Percentiles rank a stretch among this genome's conserved stretches.
Conservation (phyloP, 2,329 filamentous ascomycete genomes). For the Macroventuria anomochaeta region DNA sequence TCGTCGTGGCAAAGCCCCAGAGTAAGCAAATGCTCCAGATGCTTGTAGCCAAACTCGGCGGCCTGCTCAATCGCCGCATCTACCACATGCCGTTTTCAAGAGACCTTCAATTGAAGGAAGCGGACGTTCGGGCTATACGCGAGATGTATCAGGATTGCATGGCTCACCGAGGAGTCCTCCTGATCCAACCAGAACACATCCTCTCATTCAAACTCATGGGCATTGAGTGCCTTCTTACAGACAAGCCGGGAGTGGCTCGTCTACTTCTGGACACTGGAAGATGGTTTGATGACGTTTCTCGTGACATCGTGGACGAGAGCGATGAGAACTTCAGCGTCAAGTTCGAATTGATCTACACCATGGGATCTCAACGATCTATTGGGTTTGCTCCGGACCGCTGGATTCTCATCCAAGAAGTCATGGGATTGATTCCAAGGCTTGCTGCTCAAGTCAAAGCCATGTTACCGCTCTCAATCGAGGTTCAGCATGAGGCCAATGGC, state of each 20-base stretch:
- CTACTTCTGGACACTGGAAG: slow-evolving; percentile 52
- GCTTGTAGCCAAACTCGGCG: slow-evolving; percentile 62
- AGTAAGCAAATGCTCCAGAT: slow-evolving; percentile 66
- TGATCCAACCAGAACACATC: slow-evolving; percentile 69
- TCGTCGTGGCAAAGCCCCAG: slow-evolving; percentile 68
- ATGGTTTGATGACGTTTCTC: slow-evolving; percentile 53
- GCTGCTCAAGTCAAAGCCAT: slow-evolving; percentile 36
- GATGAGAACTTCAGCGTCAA: slow-evolving; percentile 68
- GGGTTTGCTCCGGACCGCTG: slow-evolving; percentile 64
- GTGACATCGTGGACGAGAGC: slow-evolving; percentile 70
- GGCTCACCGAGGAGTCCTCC: slow-evolving; percentile 60
- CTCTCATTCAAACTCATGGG: slow-evolving; percentile 70
- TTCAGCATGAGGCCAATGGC: slow-evolving; percentile 41
- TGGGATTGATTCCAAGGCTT: slow-evolving; percentile 54
- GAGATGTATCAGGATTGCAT: slow-evolving; percentile 57
- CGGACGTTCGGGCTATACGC: slow-evolving; percentile 48
- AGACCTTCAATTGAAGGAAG: slow-evolving; percentile 45
- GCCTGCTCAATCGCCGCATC: slow-evolving; percentile 61
- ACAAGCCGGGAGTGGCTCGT: slow-evolving; percentile 36
- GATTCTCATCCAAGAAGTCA: slow-evolving; percentile 61
- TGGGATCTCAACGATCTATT: slow-evolving; percentile 60
- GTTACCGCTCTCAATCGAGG: slow-evolving; percentile 54
- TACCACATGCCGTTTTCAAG: slow-evolving; percentile 67
- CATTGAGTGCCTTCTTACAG: slow-evolving; percentile 56
- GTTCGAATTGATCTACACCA: slow-evolving; percentile 69